Evolutionary conservation across 495 filamentous ascomycete genomes (phyloP).

Genomic region (Aspergillus diversus): DNA sequence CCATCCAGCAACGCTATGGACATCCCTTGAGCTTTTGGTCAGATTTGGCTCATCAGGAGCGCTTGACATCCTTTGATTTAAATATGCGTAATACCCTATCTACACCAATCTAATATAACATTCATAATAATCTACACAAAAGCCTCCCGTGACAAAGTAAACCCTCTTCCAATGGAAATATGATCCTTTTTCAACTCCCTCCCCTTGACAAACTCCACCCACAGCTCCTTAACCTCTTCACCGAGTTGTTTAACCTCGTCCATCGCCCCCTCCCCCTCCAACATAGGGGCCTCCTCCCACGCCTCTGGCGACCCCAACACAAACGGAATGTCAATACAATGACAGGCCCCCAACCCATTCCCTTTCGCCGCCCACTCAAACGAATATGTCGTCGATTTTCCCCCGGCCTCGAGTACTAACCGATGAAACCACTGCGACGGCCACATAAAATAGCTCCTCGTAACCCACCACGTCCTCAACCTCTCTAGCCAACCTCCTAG

Average conservation of each 20-base stretch:
- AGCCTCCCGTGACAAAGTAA: no score
- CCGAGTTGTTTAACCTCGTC: background rate
- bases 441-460: background rate
- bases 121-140: no score
- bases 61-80: no score
- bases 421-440: slow-evolving; percentile 4
- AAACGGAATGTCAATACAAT: slow-evolving; percentile 11
- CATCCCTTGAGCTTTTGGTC: no score
- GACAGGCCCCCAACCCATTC: background rate
- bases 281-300: slow-evolving; percentile 1
- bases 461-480: slow-evolving; percentile 2
- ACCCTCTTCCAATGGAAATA: no score
- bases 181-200: background rate
- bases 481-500: background rate
- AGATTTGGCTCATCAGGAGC: no score
- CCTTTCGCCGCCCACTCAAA: background rate
- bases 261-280: background rate
- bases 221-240: slow-evolving; percentile 1
- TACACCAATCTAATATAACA: no score
- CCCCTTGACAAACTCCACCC: slow-evolving; percentile 3
- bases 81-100: no score
- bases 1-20: no score
- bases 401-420: background rate
- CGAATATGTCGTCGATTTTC: background rate
- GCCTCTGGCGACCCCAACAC: background rate